Evolutionary conservation across 345 rosid genomes (phyloP), one percentile per base, ranked within the genome.

Genomic region (Mercurialis annua): DNA sequence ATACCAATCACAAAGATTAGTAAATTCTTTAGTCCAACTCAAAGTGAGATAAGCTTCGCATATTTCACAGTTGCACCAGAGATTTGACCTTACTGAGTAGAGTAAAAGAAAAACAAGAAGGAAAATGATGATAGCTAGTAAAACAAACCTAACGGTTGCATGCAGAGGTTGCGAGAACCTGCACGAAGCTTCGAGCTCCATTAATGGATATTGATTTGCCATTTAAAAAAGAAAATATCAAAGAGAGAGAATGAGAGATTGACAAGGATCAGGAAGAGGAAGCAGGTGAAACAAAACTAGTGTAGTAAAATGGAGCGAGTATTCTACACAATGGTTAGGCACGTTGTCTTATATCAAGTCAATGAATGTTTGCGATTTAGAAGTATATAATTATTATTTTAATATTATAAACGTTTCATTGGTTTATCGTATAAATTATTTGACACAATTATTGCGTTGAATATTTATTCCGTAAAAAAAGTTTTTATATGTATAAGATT

Each of bases 1-100:
- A 70, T 84, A 90, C 94, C 97, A 90, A 16, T 90, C 97, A 46
- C 86, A 78, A 8, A 90, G 88, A 33, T 90, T 90, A 36, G 71
- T 62, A 49, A 86, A 85, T 1, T 83, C 44, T 29, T 78, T 75
- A 20, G 85, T 59, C 97, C 97, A 90, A 17, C 82, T 69, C 29
- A 80, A 74, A 2, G 80, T 79, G 52, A 87, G 81, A 34, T 86
- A 90, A 60, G 86, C 80, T 0, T 72, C 40, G 57, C 97, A 90
- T 46, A 85, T 81, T 62, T 85, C 86, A 55, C 97, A 90, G 83
- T 77, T 82, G 72, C 94, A 88, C 86, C 83, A 80, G 0, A 77
- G 68, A 29, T 80, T 85, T 3, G 60, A 72, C n/a, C 74, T 82
- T 15, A 71, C 57, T 2, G 67, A 46, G 49, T 17, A 43, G 29